These are phyloP conservation scores for Populus simonii DNA, from an alignment of 345 rosid species.

Conservation along the genomic window DNA sequence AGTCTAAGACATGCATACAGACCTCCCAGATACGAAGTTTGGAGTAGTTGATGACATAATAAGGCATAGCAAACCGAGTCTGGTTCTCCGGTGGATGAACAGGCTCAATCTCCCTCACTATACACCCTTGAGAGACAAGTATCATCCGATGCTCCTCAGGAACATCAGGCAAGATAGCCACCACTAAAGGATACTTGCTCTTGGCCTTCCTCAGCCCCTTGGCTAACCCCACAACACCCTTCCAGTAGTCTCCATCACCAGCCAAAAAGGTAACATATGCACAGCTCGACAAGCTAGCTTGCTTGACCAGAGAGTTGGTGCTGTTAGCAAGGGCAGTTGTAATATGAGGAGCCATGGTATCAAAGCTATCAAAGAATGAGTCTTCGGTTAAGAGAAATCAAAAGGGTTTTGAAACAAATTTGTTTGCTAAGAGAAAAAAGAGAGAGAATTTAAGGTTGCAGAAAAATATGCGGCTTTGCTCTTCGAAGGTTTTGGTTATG, in stretches of 20 bases:
- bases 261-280: slow-evolving; percentile 73
- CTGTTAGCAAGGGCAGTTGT: neutral
- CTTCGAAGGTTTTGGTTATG: neutral
- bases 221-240: slow-evolving; percentile 76
- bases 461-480: neutral
- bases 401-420: neutral
- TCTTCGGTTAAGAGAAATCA: too few relatives aligned
- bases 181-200: slow-evolving; percentile 67
- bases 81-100: slow-evolving; percentile 68
- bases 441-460: neutral
- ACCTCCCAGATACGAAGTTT: slow-evolving; percentile 88
- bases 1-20: neutral
- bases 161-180: slow-evolving; percentile 79
- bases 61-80: slow-evolving; percentile 68
- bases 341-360: slow-evolving; percentile 17
- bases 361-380: neutral
- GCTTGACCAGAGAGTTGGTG: slow-evolving; percentile 13
- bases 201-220: slow-evolving; percentile 69
- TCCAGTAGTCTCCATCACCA: slow-evolving; percentile 66
- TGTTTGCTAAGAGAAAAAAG: too few relatives aligned
- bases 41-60: slow-evolving; percentile 80
- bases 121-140: slow-evolving; percentile 63
- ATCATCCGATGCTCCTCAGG: slow-evolving; percentile 68
- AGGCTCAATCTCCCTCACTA: slow-evolving; percentile 63
- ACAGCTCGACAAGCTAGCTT: slow-evolving; percentile 23